Evolutionary conservation across 805 yeast genomes (phyloP), one percentile per base, ranked within the genome.

Genomic region (Saturnispora dispora): DNA sequence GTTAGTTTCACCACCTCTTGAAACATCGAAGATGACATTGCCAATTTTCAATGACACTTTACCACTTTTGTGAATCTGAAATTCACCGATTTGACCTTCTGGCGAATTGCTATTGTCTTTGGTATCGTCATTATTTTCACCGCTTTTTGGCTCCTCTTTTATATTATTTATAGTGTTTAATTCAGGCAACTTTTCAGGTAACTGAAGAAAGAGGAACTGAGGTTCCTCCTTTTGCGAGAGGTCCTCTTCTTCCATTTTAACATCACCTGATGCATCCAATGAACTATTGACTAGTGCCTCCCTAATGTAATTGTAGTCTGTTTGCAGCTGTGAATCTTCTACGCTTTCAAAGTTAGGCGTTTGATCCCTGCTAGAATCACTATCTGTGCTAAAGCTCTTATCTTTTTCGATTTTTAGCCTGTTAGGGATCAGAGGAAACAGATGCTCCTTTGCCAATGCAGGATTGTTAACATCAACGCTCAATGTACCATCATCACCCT

Each of bases 11-110:
- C 87, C 80, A 15, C 96, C 96, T 59, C 78, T 75, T 4, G 81
- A 71, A 22, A 89, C 81, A 52, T 84, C 88, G 74, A 82, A 76
- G 3, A 77, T 72, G 7, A 79, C 77, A 48, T 80, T 77, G 13
- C 96, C 96, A 37, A 91, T 69, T 53, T 79, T 76, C 65, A 90
- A 76, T 3, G 95, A 75, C 20, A 88, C 65, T 62, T 78, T 86
- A 3, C 98, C 98, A 1, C 96, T 87, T 60, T 82, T 78, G 64
- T 90, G 96, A 45, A 83, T 72, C 51, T 91, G 78, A 33, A 91
- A 61, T 9, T 77, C 73, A 5, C 97, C 97, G 37, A 88, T 73
- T 50, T 72, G 72, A 1, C 96, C 96, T 25, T 48, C 25, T 17
- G 45, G 27, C n/a, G 40, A 15, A 37, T 18, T 37, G 33, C 15